phyloP scores from a whole-genome alignment of 129 eudicot species.

The Cynara cardunculus region DNA sequence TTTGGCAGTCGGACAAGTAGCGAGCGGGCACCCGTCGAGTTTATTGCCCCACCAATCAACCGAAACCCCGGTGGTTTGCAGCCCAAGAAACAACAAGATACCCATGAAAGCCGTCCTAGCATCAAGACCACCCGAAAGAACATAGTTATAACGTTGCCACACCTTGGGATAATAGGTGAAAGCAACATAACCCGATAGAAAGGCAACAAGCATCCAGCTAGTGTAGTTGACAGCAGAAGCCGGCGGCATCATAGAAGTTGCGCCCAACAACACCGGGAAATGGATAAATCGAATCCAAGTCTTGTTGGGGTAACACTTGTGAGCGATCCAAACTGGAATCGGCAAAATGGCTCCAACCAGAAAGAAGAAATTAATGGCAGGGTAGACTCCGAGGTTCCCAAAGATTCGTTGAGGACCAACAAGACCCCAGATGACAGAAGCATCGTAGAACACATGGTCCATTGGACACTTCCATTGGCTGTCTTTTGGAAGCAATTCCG shows the following conservation, averaged over 20 bases:
- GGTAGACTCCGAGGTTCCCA: slow-evolving; percentile 62
- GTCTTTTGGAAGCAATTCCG: slow-evolving; percentile 35
- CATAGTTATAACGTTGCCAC: slow-evolving; percentile 59
- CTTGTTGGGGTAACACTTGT: slow-evolving; percentile 43
- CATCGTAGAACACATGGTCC: slow-evolving; percentile 59
- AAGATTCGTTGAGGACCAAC: slow-evolving; percentile 72
- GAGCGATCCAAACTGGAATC: slow-evolving; percentile 44
- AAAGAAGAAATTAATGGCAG: slow-evolving; percentile 52
- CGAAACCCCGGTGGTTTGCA: slow-evolving; percentile 30
- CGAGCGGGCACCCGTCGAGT: slow-evolving; percentile 53
- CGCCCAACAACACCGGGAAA: slow-evolving; percentile 52
- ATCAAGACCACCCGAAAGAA: slow-evolving; percentile 56
- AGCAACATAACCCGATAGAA: slow-evolving; percentile 42
- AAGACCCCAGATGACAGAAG: slow-evolving; percentile 70
- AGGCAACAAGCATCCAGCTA: slow-evolving; percentile 54
- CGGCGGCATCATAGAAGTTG: slow-evolving; percentile 56
- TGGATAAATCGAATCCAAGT: slow-evolving; percentile 48
- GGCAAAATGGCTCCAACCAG: slow-evolving; percentile 59
- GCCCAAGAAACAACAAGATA: slow-evolving; percentile 38
- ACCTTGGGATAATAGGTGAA: slow-evolving; percentile 32
- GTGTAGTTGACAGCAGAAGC: slow-evolving; percentile 66
- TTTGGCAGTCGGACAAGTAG: slow-evolving; percentile 52
- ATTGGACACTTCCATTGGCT: slow-evolving; percentile 59
- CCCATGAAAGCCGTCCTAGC: slow-evolving; percentile 67
- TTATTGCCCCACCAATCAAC: slow-evolving; percentile 49